Evolutionary conservation across 2,329 filamentous ascomycete species (phyloP).

Genomic region (Talaromyces albobiverticillius): DNA sequence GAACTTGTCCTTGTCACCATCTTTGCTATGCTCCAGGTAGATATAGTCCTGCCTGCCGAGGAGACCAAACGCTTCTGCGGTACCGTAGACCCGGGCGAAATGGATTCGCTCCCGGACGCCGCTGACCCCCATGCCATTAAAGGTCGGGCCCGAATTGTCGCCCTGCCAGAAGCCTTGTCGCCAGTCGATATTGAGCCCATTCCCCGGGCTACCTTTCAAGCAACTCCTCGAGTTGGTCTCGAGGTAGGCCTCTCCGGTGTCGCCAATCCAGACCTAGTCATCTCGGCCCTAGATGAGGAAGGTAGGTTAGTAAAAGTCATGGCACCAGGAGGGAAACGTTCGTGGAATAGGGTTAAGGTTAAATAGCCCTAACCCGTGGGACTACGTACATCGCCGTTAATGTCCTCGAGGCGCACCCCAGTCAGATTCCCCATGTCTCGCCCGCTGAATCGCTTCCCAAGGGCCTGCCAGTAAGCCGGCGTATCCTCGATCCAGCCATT

Average conservation of each 20-base stretch:
- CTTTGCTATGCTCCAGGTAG: conserved; percentile 17
- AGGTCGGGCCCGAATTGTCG: too few species aligned
- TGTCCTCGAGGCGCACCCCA: neutral
- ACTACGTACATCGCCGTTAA: neutral
- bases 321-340: too few species aligned
- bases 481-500: neutral
- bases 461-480: neutral
- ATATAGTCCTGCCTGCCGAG: conserved; percentile 20
- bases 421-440: neutral
- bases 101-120: conserved; percentile 19
- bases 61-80: conserved; percentile 15
- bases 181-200: neutral
- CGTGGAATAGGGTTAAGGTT: too few species aligned
- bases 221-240: neutral
- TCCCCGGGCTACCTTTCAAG: neutral
- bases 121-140: too few species aligned
- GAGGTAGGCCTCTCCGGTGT: neutral
- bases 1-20: neutral
- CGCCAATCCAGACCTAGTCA: neutral
- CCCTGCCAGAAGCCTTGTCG: conserved; percentile 2
- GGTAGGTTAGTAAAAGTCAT: too few species aligned
- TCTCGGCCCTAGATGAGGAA: neutral
- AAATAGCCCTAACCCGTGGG: too few species aligned
- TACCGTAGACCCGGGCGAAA: conserved; percentile 24
- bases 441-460: neutral